Evolutionary conservation across 306 rosid genomes (phyloP), one percentile per base, ranked within the genome.

Genomic region (Medicago arabica): DNA sequence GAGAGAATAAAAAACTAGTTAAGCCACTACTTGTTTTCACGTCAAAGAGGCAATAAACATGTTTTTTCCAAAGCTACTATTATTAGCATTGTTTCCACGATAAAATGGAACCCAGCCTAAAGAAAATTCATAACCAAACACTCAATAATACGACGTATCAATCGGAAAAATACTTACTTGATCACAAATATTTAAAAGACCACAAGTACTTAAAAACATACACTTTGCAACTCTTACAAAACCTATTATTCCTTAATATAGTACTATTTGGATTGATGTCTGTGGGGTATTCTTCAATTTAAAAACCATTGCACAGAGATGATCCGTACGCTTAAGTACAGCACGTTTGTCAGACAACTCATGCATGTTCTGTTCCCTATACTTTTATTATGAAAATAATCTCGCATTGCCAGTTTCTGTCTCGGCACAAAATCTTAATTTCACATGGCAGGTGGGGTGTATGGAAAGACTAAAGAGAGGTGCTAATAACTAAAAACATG

Each of bases 401-500:
- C n/a, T n/a, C n/a, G n/a, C n/a, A n/a, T n/a, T n/a, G n/a, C n/a
- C n/a, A n/a, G n/a, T n/a, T n/a, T n/a, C n/a, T n/a, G n/a, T n/a
- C n/a, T n/a, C 65, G 16, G 65, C 65, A 59, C 15, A 59, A 59
- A 59, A 59, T 25, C 65, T 59, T 59, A 15, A 31, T 61, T 61
- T 61, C 67, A 61, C 67, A 15, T 61, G 67, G 67, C 11, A 34
- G 67, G 44, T 34, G 67, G 67, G 67, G 67, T 15, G 19, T 34
- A 12, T 34, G 19, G 43, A 61, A 61, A 31, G 7, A 61, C 44
- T 15, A 15, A 8, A 31, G 43, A 8, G 67, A 31, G 21, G 6
- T 15, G 44, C 3, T 2, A 61, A 34, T 61, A 61, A 16, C 43
- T 15, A 34, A 15, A 34, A 61, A 31, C 21, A 14, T 58, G 64